phyloP scores from a whole-genome alignment of 2,329 filamentous ascomycete species.

The Penicillium sp. region DNA sequence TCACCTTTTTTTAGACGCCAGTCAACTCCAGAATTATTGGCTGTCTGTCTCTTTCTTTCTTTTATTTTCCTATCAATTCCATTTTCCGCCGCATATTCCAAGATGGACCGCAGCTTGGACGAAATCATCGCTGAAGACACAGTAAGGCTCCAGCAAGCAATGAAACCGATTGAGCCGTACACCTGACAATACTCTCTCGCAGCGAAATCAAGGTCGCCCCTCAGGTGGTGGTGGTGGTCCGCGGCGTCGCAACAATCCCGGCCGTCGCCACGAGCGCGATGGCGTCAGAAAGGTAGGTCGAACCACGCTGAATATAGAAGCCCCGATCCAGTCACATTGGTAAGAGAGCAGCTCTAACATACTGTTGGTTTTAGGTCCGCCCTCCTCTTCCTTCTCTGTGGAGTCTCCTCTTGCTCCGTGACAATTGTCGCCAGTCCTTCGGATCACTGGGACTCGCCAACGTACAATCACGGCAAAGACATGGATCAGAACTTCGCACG shows the following conservation, averaged over 20 bases:
- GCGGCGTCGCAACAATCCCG: conserved; percentile 43
- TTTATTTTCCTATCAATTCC: not conserved
- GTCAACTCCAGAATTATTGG: not conserved
- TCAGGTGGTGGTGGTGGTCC: conserved; percentile 23
- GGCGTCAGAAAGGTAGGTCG: conserved; percentile 78
- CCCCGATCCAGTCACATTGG: conserved; percentile 6
- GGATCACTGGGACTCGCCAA: conserved; percentile 26
- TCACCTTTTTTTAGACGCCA: not conserved
- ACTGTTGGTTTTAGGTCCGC: conserved; percentile 37
- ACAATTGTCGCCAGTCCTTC: conserved; percentile 27
- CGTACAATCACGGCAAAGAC: conserved; percentile 26
- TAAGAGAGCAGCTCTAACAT: conserved; percentile 12
- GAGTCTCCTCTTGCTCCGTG: conserved; percentile 40
- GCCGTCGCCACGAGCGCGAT: conserved; percentile 77
- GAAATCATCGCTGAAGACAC: conserved; percentile 61
- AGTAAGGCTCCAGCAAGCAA: conserved; percentile 38
- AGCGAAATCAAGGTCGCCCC: conserved; percentile 28
- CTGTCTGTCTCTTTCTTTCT: not conserved
- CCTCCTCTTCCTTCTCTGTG: conserved; percentile 40
- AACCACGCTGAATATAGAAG: not conserved
- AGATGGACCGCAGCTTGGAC: conserved; percentile 62
- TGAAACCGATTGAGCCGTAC: conserved; percentile 1
- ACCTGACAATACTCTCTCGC: conserved; percentile 15
- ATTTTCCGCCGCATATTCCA: conserved; percentile 16
- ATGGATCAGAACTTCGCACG: conserved; percentile 34